Evolutionary conservation across 345 rosid species (phyloP).

Genomic region (Noccaea caerulescens): DNA sequence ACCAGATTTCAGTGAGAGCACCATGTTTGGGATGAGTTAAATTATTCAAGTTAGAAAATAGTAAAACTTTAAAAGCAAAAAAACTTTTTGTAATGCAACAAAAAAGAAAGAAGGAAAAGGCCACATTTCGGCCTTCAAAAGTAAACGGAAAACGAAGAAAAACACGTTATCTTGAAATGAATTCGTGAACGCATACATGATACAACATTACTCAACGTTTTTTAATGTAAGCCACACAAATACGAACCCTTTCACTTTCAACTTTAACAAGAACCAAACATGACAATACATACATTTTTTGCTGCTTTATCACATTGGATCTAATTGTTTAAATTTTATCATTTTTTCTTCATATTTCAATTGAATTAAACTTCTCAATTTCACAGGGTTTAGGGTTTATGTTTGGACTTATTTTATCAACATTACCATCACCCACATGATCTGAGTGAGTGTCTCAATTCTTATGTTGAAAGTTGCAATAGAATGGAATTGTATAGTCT

Average conservation of each 20-base stretch:
- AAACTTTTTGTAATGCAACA: neutral
- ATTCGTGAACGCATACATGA: constrained; percentile 1
- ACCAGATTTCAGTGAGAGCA: too few relatives aligned
- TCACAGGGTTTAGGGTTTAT: constrained; percentile 3
- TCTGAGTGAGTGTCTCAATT: neutral
- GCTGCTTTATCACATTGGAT: neutral
- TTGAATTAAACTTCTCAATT: neutral
- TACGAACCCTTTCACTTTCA: constrained; percentile 21
- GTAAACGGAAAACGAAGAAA: constrained; percentile 2
- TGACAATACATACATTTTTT: neutral
- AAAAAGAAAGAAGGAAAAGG: neutral
- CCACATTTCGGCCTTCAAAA: neutral
- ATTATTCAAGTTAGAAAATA: too few relatives aligned
- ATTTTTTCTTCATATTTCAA: neutral
- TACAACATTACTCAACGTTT: neutral
- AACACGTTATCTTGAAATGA: constrained; percentile 34
- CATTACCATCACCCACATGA: neutral
- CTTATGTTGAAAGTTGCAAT: neutral
- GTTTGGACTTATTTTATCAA: neutral
- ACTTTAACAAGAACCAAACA: neutral
- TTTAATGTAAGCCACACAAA: constrained; percentile 19
- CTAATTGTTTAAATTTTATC: neutral
- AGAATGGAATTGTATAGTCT: neutral
- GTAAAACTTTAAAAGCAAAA: neutral
- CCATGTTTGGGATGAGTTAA: too few relatives aligned